Base-by-base conservation (phyloP, 495 filamentous ascomycete species). In the Chaetomidium leptoderma region DNA sequence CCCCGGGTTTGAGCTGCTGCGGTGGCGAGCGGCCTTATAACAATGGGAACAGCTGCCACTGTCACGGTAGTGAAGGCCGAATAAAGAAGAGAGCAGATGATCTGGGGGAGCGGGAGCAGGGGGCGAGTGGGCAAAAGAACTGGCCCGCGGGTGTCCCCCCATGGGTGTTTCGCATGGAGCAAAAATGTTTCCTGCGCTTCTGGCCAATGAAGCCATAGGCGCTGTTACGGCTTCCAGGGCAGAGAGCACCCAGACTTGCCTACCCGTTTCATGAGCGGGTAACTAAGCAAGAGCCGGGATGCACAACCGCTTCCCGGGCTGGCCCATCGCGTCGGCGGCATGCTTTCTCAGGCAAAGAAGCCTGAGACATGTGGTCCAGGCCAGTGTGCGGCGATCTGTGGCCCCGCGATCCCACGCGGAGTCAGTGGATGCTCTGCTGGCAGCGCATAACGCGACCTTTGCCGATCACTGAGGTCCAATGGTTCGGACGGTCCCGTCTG, bases 171-270 rank as follows among this genome's bases (percentile, higher is more conserved):
- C 67, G 69, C 62, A 70, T 70, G 56, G 44, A 52, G 45, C 66
- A 58, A 23, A 48, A 57, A 45, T 54, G 62, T 69, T 63, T 69
- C 60, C 40, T 59, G 48, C 29, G 17, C 21, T 63, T 65, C 52
- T 53, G 63, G 56, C 69, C 69, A 72, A 72, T 72, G 63, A 70
- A 66, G 58, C 62, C 35, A 54, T 72, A 66, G 63, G 63, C 69
- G 66, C 69, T 58, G 37, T 33, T 39, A 42, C 44, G 33, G 48
- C 53, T 46, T 43, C 32, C 63, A 64, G 19, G 63, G 60, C 49
- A 47, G 50, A 42, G 30, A 48, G 51, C 27, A 60, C 42, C 54
- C 5, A 24, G 39, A 33, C 29, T 35, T 33, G 21, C 16, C 35
- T 35, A 6, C 33, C 48, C 19, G 62, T 66, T 65, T 65, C 61